Conservation (phyloP, 2,329 filamentous ascomycete species). For the Ceratocystis cubensis region DNA sequence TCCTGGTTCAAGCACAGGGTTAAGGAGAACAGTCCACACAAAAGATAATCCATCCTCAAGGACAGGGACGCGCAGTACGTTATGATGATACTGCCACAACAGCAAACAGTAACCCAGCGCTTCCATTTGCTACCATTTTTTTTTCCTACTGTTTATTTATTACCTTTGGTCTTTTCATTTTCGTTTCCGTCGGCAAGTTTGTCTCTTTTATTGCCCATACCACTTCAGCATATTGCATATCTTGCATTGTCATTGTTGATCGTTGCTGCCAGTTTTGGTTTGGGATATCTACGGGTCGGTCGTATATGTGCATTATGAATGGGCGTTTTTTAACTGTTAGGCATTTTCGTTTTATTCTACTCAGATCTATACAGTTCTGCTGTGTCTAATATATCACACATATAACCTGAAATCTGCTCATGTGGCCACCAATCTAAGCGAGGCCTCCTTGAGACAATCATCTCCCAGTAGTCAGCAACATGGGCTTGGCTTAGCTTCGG, state of each 20-base stretch:
- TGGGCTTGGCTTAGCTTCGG: too few relatives aligned
- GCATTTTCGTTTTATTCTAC: not conserved
- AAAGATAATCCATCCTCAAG: not conserved
- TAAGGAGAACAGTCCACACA: constrained; percentile 3
- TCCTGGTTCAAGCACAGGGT: not conserved
- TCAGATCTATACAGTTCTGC: too few relatives aligned
- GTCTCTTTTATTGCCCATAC: constrained; percentile 1
- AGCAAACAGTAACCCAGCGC: constrained; percentile 11
- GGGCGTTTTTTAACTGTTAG: not conserved
- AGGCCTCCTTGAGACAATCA: too few relatives aligned
- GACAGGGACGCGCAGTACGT: constrained; percentile 4
- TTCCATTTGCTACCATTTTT: not conserved
- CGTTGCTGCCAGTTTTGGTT: constrained; percentile 7
- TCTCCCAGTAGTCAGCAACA: too few relatives aligned
- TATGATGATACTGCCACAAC: not conserved
- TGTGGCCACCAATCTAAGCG: too few relatives aligned
- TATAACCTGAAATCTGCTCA: too few relatives aligned
- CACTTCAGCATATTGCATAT: not conserved
- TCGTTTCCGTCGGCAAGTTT: not conserved
- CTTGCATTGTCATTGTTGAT: not conserved
- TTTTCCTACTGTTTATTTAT: not conserved
- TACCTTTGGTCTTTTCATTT: not conserved
- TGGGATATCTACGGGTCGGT: not conserved
- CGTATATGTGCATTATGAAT: not conserved
- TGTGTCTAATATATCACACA: too few relatives aligned